Conservation (phyloP, 2,329 filamentous ascomycete species). For the Xylaria sp. region DNA sequence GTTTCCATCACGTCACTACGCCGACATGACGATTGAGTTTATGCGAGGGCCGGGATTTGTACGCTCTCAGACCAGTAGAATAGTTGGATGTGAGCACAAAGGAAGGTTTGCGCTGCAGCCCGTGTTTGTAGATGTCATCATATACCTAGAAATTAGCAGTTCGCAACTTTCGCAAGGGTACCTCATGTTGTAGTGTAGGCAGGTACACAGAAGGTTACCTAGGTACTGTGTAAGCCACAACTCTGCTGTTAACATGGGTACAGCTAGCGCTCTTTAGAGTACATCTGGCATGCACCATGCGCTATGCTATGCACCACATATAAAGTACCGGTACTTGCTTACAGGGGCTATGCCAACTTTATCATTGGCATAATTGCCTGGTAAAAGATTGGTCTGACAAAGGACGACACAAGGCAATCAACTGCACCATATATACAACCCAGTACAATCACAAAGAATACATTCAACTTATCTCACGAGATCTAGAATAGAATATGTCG, state of each 20-base stretch:
- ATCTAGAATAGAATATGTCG: slow-evolving; percentile 38
- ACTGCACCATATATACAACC: no score
- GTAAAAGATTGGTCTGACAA: background rate
- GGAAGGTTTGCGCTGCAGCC: background rate
- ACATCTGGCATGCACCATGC: background rate
- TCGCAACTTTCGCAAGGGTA: no score
- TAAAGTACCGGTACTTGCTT: no score
- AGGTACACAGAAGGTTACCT: no score
- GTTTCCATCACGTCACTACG: slow-evolving; percentile 43
- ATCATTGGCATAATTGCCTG: no score
- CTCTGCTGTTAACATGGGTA: background rate
- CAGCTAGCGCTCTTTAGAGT: background rate
- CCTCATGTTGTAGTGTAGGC: no score
- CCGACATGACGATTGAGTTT: slow-evolving; percentile 36
- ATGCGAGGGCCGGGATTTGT: slow-evolving; percentile 27
- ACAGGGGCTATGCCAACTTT: no score
- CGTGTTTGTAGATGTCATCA: slow-evolving; percentile 21
- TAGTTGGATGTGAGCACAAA: background rate
- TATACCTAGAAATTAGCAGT: background rate
- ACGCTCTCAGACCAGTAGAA: slow-evolving; percentile 13
- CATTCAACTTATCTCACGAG: background rate
- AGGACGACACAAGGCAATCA: background rate
- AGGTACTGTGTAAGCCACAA: background rate
- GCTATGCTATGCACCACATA: background rate
- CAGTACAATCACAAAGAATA: no score